Percentiles rank a stretch among this genome's conserved stretches.
phyloP scores from a whole-genome alignment of 73 alveolate genomes.

The Tetrahymena malaccensis region DNA sequence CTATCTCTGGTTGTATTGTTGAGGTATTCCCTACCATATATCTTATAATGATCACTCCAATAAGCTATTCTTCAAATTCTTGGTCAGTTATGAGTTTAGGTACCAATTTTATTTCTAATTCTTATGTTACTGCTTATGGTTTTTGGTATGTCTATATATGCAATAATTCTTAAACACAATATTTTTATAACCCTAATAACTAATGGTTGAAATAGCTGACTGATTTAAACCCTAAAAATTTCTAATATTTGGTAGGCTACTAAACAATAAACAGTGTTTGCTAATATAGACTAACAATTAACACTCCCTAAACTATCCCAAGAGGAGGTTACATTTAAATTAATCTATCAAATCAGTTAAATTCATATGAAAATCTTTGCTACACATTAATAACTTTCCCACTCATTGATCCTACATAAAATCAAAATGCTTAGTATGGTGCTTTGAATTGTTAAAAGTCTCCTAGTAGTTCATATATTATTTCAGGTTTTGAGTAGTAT shows the following conservation, averaged over 20 bases:
- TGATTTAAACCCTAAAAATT: not conserved
- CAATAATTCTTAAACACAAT: not conserved
- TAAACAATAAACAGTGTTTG: not conserved
- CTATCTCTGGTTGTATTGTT: not conserved
- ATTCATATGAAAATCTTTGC: not conserved
- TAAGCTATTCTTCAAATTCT: not conserved
- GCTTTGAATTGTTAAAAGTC: not conserved
- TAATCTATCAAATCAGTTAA: not conserved
- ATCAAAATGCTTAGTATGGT: not conserved
- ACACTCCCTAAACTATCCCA: not conserved
- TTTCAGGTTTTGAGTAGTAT: not conserved
- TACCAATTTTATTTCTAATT: not conserved
- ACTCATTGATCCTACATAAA: not conserved
- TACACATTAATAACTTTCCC: not conserved
- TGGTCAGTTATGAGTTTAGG: not conserved
- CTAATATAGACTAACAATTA: not conserved
- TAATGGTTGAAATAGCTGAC: not conserved
- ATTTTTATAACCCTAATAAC: not conserved
- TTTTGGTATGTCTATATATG: not conserved
- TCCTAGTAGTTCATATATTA: not conserved
- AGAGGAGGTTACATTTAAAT: not conserved
- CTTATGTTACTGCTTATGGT: not conserved
- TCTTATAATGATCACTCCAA: not conserved
- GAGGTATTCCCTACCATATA: not conserved
- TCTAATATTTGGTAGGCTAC: not conserved